These are phyloP conservation scores for Starmerella apis DNA, from an alignment of 805 yeast genomes.

Conservation along the genomic window DNA sequence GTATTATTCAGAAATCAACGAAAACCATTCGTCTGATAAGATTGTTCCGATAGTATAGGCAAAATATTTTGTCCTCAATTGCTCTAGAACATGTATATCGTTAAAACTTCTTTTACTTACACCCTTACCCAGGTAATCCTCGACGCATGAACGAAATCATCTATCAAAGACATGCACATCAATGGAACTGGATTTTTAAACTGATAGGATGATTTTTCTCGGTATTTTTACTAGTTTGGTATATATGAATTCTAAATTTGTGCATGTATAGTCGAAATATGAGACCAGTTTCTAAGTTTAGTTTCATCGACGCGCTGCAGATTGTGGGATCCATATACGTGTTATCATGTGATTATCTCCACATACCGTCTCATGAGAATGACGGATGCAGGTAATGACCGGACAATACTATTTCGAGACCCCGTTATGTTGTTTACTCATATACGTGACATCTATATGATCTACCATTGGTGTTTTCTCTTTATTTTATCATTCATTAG, in stretches of 20 bases:
- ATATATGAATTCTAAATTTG: neutral
- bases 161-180: neutral
- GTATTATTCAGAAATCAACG: constrained; percentile 8
- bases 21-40: constrained; percentile 8
- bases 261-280: neutral
- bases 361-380: neutral
- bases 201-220: neutral
- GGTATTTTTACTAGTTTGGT: neutral
- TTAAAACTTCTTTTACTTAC: neutral
- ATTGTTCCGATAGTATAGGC: no score
- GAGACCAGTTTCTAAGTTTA: neutral
- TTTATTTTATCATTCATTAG: no score
- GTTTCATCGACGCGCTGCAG: neutral
- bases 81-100: neutral
- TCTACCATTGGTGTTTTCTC: no score
- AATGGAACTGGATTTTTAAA: neutral
- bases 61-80: no score
- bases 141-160: neutral
- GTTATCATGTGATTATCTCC: neutral
- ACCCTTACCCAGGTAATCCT: neutral
- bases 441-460: no score
- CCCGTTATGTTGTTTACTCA: no score
- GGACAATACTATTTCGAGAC: no score
- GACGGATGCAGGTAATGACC: no score
- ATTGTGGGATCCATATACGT: neutral